These are phyloP conservation scores for Guyanaporus albipodus DNA, from an alignment of 768 basidiomycete species.

Conservation along the genomic window DNA sequence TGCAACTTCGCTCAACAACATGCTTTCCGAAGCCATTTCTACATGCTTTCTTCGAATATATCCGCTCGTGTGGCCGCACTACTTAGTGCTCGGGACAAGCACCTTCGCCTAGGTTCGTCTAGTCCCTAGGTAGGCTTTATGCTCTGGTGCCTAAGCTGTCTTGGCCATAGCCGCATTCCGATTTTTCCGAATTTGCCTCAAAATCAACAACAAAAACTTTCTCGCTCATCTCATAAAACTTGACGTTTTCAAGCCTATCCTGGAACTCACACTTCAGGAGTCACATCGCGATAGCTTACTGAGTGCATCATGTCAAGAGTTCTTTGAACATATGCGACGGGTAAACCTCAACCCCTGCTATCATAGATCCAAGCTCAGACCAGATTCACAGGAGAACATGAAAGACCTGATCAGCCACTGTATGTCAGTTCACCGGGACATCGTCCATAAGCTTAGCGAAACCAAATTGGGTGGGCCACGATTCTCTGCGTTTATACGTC, in stretches of 20 bases:
- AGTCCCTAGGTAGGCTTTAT: background rate
- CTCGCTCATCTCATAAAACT: conserved; percentile 76
- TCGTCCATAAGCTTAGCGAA: conserved; percentile 60
- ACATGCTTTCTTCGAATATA: conserved; percentile 77
- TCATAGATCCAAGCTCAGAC: conserved; percentile 3
- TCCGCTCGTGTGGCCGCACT: conserved; percentile 70
- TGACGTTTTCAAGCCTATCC: conserved; percentile 77
- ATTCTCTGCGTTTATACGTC: conserved; percentile 68
- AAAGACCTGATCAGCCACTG: conserved; percentile 81
- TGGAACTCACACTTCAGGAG: conserved; percentile 81
- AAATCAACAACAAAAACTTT: conserved; percentile 75
- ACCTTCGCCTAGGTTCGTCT: conserved; percentile 81
- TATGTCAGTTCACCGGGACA: conserved; percentile 70
- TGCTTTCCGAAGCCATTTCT: conserved; percentile 88
- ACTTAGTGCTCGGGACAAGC: conserved; percentile 82
- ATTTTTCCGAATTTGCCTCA: conserved; percentile 83
- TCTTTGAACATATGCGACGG: conserved; percentile 87
- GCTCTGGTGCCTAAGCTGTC: conserved; percentile 11
- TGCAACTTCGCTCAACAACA: conserved; percentile 88
- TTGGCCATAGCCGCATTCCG: conserved; percentile 73
- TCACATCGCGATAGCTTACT: conserved; percentile 87
- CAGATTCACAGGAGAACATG: conserved; percentile 68
- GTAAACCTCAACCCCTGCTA: conserved; percentile 40
- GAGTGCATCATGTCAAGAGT: conserved; percentile 93
- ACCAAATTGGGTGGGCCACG: conserved; percentile 59